Evolutionary conservation across 495 filamentous ascomycete species (phyloP).

Genomic region (Podospora fimiseda): DNA sequence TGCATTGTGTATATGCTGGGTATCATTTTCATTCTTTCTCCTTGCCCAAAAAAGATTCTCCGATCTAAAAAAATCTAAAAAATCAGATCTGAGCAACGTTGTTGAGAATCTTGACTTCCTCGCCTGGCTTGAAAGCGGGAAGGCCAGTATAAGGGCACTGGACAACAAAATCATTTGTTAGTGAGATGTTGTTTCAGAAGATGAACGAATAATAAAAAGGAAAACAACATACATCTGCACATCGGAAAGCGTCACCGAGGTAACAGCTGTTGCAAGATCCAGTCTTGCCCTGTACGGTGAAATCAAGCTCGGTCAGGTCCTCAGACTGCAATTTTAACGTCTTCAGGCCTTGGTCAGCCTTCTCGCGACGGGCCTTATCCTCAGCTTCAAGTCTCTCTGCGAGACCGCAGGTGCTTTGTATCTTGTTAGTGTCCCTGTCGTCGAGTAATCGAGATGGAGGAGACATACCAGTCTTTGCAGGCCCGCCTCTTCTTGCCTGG

Average conservation of each 20-base stretch:
- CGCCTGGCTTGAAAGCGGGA: slow-evolving; percentile 92
- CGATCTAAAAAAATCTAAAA: no score
- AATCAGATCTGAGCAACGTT: slow-evolving; percentile 76
- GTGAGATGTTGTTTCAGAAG: no score
- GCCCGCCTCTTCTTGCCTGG: slow-evolving; percentile 79
- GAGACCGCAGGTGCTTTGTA: slow-evolving; percentile 83
- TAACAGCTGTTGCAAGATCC: slow-evolving; percentile 91
- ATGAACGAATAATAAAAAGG: no score
- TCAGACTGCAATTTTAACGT: slow-evolving; percentile 66
- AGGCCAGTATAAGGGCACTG: slow-evolving; percentile 91
- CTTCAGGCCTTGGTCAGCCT: slow-evolving; percentile 45
- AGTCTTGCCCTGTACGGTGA: slow-evolving; percentile 91
- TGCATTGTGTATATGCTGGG: no score
- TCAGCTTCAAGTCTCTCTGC: slow-evolving; percentile 72
- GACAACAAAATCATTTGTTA: no score
- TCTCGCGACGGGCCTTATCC: slow-evolving; percentile 61
- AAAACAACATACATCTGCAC: slow-evolving; percentile 29
- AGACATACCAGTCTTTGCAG: slow-evolving; percentile 76
- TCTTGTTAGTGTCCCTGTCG: neutral
- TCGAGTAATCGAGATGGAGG: neutral
- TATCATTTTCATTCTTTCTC: no score
- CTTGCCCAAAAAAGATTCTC: no score
- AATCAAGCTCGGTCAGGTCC: slow-evolving; percentile 85
- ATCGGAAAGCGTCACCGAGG: slow-evolving; percentile 83
- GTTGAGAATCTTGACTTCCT: slow-evolving; percentile 82